Percentiles rank a stretch among this genome's conserved stretches.
Evolutionary conservation across 805 yeast genomes (phyloP).

Genomic region (Yarrowia bubula): DNA sequence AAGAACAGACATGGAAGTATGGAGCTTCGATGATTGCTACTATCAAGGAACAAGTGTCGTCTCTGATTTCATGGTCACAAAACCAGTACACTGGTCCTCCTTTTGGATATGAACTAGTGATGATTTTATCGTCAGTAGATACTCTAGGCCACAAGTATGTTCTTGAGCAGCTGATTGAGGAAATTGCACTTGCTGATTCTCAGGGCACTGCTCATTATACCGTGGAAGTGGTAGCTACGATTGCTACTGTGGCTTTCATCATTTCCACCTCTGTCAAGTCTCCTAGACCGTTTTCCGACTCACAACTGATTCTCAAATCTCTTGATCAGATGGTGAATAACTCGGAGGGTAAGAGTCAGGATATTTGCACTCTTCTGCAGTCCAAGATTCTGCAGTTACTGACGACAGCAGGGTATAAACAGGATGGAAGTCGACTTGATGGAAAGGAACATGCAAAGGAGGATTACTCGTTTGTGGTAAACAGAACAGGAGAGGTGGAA

Average conservation of each 20-base stretch:
- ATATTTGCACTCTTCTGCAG: background rate
- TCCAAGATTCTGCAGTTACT: slow-evolving; percentile 7
- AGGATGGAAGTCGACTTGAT: slow-evolving; percentile 8
- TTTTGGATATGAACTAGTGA: slow-evolving; percentile 30
- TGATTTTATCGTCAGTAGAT: slow-evolving; percentile 30
- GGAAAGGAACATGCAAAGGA: slow-evolving; percentile 1
- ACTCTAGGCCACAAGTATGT: slow-evolving; percentile 33
- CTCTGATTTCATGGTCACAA: slow-evolving; percentile 33
- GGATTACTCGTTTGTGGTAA: slow-evolving; percentile 12
- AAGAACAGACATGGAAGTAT: slow-evolving; percentile 12
- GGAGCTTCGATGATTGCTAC: slow-evolving; percentile 27
- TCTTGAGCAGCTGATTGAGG: slow-evolving; percentile 32
- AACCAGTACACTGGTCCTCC: slow-evolving; percentile 33
- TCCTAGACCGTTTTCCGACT: slow-evolving; percentile 10
- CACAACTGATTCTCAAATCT: slow-evolving; percentile 1
- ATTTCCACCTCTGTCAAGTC: slow-evolving; percentile 18
- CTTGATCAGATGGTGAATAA: slow-evolving; percentile 7
- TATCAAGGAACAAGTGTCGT: slow-evolving; percentile 32
- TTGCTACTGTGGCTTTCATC: slow-evolving; percentile 29
- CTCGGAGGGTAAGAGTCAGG: background rate
- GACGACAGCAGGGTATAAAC: slow-evolving; percentile 11
- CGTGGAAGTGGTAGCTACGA: slow-evolving; percentile 32
- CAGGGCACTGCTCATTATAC: slow-evolving; percentile 33
- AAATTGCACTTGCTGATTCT: slow-evolving; percentile 32
- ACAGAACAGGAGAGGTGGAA: slow-evolving; percentile 16